Conservation (phyloP, 352 stramenopile species). For the Phytopythium cucurbitacearum region DNA sequence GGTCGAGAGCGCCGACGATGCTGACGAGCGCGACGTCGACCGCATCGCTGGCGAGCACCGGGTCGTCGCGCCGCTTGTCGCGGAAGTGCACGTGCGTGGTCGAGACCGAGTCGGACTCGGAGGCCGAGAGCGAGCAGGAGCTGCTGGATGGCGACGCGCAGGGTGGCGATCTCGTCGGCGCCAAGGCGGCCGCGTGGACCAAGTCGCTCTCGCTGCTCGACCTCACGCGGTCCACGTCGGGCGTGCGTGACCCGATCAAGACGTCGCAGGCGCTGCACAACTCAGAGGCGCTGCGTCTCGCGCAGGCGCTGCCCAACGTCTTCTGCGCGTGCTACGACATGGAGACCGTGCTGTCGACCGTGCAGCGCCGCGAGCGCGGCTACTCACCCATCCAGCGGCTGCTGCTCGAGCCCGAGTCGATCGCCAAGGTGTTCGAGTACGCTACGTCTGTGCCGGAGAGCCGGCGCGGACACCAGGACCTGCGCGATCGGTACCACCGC, state of each 20-base stretch:
- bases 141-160: constrained; percentile 3
- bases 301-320: constrained; percentile 57
- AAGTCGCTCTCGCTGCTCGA: constrained; percentile 28
- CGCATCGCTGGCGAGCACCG: background rate
- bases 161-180: background rate
- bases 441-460: constrained; percentile 33
- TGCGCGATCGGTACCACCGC: constrained; percentile 45
- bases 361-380: constrained; percentile 52
- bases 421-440: constrained; percentile 59
- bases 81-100: constrained; percentile 67
- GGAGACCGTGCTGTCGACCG: constrained; percentile 54
- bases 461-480: constrained; percentile 3
- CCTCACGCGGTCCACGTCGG: constrained; percentile 28
- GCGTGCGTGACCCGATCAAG: constrained; percentile 48
- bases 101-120: constrained; percentile 72
- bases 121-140: constrained; percentile 36
- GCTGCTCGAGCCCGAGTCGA: constrained; percentile 53
- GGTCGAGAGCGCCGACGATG: too few relatives aligned
- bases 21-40: too few relatives aligned
- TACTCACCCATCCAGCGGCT: constrained; percentile 68
- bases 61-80: constrained; percentile 14
- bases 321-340: constrained; percentile 78
- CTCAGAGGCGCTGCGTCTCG: constrained; percentile 57
- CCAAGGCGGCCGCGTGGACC: constrained; percentile 10
- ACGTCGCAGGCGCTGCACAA: constrained; percentile 72